Base-by-base conservation (phyloP, 2,329 filamentous ascomycete species). In the Monosporascus sp. region DNA sequence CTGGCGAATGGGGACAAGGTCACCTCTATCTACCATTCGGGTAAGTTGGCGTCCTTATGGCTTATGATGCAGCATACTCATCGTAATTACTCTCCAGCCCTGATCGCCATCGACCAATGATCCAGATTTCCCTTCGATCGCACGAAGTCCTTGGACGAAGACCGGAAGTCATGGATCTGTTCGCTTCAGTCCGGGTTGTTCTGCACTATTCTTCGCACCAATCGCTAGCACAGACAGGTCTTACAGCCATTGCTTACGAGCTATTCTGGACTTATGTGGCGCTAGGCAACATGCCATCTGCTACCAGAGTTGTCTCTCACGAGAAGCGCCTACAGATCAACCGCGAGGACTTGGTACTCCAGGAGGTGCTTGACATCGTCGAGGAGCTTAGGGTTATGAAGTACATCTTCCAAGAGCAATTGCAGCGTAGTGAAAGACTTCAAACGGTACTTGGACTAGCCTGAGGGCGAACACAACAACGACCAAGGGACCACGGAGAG, bases 41-140 rank as follows among this genome's bases (percentile, higher is more conserved):
- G 25, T 27, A 27, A 9, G 25, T 27, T 27, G 8, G 3, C 25
- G 25, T 9, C 25, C 1, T 27, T 27, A 27, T 9, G 25, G 25
- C 25, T 9, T 27, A 8, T 9, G 25, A 27, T 27, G 25, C 25
- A 27, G 25, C 25, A 27, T 27, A 27, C 2, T 37, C 22, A 20
- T 39, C 31, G 17, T 11, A 27, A 1, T 31, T n/a, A 47, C 25
- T 22, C 3, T 17, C 5, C 22, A 11, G 67, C 68, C 1, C 64
- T 69, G 37, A 65, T 70, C 8, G 66, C 72, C 20, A 66, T 71
- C 7, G 67, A 68, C 47, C 61, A 66, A 50, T 72, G 70, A 54
- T 70, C 65, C 35, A 68, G 61, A 43, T 68, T 68, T 24, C 70
- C 68, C 37, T 72, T 69, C 55, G 65, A 67, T 57, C 61, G 67